Evolutionary conservation across 371 early-diverging fungal species (phyloP).

Genomic region (Capillidium rhysosporum): DNA sequence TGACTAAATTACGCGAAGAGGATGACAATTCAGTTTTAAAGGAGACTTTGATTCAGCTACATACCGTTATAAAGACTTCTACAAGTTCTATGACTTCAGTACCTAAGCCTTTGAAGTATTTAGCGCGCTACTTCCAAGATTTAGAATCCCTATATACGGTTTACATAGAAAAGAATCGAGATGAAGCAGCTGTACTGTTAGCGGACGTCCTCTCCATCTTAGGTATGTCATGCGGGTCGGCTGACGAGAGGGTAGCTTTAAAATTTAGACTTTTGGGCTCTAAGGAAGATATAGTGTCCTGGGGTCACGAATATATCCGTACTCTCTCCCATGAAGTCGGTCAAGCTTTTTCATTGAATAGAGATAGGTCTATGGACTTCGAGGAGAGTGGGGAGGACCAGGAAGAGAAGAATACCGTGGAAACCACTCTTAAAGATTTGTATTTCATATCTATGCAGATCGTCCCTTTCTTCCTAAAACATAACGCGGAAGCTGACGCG

Average conservation of each 20-base stretch:
- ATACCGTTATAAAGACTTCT: conserved; percentile 75
- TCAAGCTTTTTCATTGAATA: not conserved
- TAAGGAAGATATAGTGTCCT: conserved; percentile 60
- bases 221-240: conserved; percentile 86
- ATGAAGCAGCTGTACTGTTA: conserved; percentile 20
- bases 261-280: conserved; percentile 72
- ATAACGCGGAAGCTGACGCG: conserved; percentile 96
- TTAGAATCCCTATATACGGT: conserved; percentile 47
- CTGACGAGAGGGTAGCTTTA: conserved; percentile 57
- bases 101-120: conserved; percentile 92
- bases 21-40: conserved; percentile 46
- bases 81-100: conserved; percentile 97
- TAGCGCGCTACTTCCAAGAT: conserved; percentile 64
- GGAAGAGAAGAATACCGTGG: not conserved
- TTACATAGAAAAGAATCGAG: not conserved
- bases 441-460: conserved; percentile 54
- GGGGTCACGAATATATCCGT: conserved; percentile 96
- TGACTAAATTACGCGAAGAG: conserved; percentile 29
- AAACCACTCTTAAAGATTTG: conserved; percentile 24
- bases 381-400: not conserved
- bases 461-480: conserved; percentile 84
- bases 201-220: conserved; percentile 92
- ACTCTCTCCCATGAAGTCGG: conserved; percentile 1
- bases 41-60: conserved; percentile 69
- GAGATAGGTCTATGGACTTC: not conserved